phyloP scores from a whole-genome alignment of 2,329 filamentous ascomycete genomes.

The Talaromyces sp. region DNA sequence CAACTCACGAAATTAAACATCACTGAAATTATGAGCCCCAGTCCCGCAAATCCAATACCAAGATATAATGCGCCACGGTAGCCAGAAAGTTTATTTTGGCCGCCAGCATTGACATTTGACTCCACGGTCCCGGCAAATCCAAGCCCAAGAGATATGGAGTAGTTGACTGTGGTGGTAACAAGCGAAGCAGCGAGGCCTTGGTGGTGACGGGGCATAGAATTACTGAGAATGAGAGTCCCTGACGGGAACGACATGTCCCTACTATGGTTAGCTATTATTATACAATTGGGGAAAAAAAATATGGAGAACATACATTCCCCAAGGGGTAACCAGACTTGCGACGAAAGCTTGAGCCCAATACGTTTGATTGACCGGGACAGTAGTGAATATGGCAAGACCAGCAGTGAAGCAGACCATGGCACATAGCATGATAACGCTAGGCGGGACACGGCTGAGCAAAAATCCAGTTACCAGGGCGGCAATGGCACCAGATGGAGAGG shows the following conservation, averaged over 20 bases:
- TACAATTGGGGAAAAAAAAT: conserved; percentile 32
- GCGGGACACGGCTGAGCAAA: conserved; percentile 28
- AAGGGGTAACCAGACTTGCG: too few relatives aligned
- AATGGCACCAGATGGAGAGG: conserved; percentile 31
- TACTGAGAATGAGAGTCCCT: conserved; percentile 62
- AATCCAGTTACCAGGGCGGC: conserved; percentile 33
- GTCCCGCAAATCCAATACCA: conserved; percentile 36
- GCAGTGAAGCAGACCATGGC: conserved; percentile 20
- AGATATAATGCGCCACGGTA: conserved; percentile 48
- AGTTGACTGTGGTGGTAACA: conserved; percentile 68
- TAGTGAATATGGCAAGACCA: neutral
- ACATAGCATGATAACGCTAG: conserved; percentile 29
- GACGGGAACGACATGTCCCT: conserved; percentile 66
- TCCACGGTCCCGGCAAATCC: conserved; percentile 69
- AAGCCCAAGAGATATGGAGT: conserved; percentile 66
- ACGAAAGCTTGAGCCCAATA: too few relatives aligned
- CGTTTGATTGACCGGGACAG: too few relatives aligned
- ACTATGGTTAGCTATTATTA: conserved; percentile 43
- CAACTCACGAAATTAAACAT: too few relatives aligned
- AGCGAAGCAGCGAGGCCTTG: conserved; percentile 59
- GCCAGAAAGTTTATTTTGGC: conserved; percentile 32
- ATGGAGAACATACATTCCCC: too few relatives aligned
- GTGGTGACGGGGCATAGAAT: conserved; percentile 50
- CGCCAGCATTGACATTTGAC: conserved; percentile 47
- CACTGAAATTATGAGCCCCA: too few relatives aligned